Conservation (phyloP, 148 eudicot genomes). For the Agrostemma githago region DNA sequence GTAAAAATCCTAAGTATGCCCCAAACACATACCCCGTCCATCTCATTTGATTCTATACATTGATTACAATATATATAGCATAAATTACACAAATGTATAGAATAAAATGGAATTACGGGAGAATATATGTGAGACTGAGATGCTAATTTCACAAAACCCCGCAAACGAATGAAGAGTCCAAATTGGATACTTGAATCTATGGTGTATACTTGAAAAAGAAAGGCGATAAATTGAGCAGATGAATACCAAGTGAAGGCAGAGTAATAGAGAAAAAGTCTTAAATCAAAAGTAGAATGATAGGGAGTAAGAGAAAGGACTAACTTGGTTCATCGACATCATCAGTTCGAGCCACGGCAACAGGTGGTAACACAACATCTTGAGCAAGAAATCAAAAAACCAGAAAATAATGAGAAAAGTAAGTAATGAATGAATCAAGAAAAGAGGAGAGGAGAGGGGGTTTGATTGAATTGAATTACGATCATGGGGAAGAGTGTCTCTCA, state of each 20-base stretch:
- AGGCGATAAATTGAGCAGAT: no score
- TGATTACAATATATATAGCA: no score
- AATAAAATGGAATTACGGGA: no score
- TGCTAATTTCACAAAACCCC: no score
- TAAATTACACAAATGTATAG: no score
- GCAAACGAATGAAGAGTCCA: no score
- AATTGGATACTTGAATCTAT: no score
- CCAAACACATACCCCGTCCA: background rate
- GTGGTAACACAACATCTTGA: slow-evolving; percentile 62
- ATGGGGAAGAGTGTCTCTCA: slow-evolving; percentile 64
- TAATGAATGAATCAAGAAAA: background rate
- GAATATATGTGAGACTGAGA: no score
- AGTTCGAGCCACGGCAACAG: slow-evolving; percentile 43
- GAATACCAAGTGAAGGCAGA: no score
- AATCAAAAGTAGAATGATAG: background rate
- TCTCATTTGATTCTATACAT: no score
- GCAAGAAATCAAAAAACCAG: background rate
- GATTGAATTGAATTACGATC: background rate
- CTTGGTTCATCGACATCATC: slow-evolving; percentile 80
- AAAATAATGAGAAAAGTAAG: background rate
- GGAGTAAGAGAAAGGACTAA: slow-evolving; percentile 26
- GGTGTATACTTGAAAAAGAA: no score
- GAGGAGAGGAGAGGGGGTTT: background rate
- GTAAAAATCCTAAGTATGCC: background rate
- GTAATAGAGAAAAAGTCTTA: no score